phyloP scores from a whole-genome alignment of 768 basidiomycete species.

The Coprinopsis sp. region DNA sequence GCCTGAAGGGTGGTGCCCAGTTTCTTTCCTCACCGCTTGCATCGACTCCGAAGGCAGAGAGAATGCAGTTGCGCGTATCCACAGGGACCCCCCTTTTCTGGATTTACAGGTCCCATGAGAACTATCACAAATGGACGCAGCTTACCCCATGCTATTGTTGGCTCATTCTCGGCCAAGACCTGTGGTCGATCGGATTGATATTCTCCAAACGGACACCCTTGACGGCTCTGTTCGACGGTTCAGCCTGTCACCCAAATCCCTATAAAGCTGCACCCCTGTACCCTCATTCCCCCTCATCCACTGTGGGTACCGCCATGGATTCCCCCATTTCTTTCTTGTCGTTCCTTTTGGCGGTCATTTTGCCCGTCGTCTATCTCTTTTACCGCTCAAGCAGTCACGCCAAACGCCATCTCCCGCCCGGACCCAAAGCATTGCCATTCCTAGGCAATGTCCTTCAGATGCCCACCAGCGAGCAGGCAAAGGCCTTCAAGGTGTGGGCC shows the following conservation, averaged over 20 bases:
- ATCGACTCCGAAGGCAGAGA: conserved; percentile 6
- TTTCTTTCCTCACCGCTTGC: conserved; percentile 1
- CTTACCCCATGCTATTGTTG: conserved; percentile 8
- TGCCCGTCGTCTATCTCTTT: conserved; percentile 16
- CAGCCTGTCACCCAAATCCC: conserved; percentile 26
- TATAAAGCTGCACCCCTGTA: conserved; percentile 19
- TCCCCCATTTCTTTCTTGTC: conserved; percentile 13
- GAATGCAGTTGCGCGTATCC: conserved; percentile 3
- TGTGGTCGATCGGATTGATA: conserved; percentile 9
- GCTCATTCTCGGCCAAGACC: conserved; percentile 5
- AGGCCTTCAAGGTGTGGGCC: conserved; percentile 38
- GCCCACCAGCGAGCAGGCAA: conserved; percentile 32
- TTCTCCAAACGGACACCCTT: conserved; percentile 12
- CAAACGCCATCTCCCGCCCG: conserved; percentile 37
- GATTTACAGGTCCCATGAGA: conserved; percentile 9
- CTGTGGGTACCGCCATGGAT: conserved; percentile 17
- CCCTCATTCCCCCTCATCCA: conserved; percentile 15
- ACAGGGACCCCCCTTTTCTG: not conserved
- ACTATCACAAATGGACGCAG: conserved; percentile 8
- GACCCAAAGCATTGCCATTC: conserved; percentile 40
- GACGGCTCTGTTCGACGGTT: conserved; percentile 20
- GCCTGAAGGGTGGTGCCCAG: conserved; percentile 1
- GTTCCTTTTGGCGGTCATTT: conserved; percentile 7
- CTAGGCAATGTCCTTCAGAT: conserved; percentile 48
- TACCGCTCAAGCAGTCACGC: conserved; percentile 21